phyloP scores from a whole-genome alignment of 441 rosid genomes.

The Gossypium gossypioides region DNA sequence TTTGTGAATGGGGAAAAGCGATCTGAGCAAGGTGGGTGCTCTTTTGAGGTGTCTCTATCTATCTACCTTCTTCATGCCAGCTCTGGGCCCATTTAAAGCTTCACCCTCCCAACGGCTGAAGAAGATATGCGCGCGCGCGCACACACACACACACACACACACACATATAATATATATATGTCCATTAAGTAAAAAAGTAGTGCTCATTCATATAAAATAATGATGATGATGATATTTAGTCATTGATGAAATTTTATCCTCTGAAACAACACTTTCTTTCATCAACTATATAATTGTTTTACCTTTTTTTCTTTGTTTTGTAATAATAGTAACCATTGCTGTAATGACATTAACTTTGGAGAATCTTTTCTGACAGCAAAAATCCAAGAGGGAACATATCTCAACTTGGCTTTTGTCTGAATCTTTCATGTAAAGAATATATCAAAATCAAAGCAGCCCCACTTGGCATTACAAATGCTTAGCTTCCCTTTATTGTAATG shows the following conservation, averaged over 20 bases:
- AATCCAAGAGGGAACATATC: slow-evolving; percentile 17
- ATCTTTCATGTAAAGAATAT: slow-evolving; percentile 14
- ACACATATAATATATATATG: too few relatives aligned
- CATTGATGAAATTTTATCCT: too few relatives aligned
- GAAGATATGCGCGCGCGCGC: background rate
- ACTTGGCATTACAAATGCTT: background rate
- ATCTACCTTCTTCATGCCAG: background rate
- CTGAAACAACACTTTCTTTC: too few relatives aligned
- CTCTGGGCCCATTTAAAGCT: slow-evolving; percentile 28
- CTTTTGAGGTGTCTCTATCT: slow-evolving; percentile 41
- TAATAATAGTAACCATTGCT: slow-evolving; percentile 15
- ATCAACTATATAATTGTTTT: too few relatives aligned
- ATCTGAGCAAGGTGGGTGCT: slow-evolving; percentile 10
- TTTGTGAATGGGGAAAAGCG: slow-evolving; percentile 1
- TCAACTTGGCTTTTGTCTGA: slow-evolving; percentile 22
- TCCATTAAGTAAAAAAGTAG: too few relatives aligned
- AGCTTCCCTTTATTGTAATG: background rate
- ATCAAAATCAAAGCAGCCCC: slow-evolving; percentile 6
- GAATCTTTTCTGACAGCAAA: slow-evolving; percentile 3
- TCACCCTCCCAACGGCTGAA: slow-evolving; percentile 28
- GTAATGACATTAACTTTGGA: background rate
- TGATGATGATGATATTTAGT: too few relatives aligned
- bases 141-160: too few relatives aligned
- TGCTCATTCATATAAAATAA: too few relatives aligned
- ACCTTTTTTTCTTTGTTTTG: background rate